Base-by-base conservation (phyloP, 805 yeast species). In the Candida railenensis region DNA sequence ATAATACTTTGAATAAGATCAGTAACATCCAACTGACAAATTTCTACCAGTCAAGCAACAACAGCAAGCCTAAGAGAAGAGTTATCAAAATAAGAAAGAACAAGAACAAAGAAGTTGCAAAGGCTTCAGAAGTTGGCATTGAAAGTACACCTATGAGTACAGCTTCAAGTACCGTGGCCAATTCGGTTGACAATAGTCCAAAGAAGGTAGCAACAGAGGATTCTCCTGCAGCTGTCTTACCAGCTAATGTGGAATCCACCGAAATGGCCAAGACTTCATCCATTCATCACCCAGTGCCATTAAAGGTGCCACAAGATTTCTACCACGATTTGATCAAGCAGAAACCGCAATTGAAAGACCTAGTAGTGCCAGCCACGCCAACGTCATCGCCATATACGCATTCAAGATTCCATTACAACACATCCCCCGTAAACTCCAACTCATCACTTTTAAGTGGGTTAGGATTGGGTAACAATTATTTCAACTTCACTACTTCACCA, bases 11-110 rank as follows among this genome's bases (percentile, higher is more conserved):
- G 53, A 53, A 62, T 51, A 63, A 68, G 44, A 75, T 78, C 41
- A 71, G 78, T 18, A 61, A 66, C 25, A 76, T 78, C 47, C 83
- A 78, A 57, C 56, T 73, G 4, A 68, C 66, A 48, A 70, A 69
- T 34, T 77, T 61, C 53, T 60, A 66, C 46, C 69, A 67, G 49
- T 59, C 52, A 57, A 61, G 55, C 39, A 54, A 51, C 45, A 61
- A 54, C 30, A 55, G 52, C 14, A 69, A 70, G 48, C 78, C 79
- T 4, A 72, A 72, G 56, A 59, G 81, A 58, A 58, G 81, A 54
- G 62, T 57, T 15, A 67, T 76, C 43, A 71, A 65, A 49, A 44
- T 74, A 46, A 49, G 53, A 20, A 56, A 46, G 45, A 50, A 45
- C 42, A 46, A 47, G 44, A 37, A 48, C 54, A 22, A 53, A 34